These are phyloP conservation scores for Holtermannia corniformis DNA, from an alignment of 768 basidiomycete species.

Conservation along the genomic window DNA sequence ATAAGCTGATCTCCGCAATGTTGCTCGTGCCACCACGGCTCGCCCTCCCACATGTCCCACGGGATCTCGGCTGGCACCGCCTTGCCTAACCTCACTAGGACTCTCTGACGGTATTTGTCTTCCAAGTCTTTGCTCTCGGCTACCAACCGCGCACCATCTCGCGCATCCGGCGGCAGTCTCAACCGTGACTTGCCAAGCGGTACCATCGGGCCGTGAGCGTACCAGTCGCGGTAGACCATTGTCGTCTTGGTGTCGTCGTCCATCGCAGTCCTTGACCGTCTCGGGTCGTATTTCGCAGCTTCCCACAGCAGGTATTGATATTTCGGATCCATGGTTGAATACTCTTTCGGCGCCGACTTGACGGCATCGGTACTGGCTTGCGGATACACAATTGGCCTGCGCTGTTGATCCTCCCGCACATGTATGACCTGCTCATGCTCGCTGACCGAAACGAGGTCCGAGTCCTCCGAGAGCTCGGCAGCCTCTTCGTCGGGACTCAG, in stretches of 20 bases:
- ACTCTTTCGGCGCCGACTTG: too few species aligned
- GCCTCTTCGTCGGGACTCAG: neutral
- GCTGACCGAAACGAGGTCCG: neutral
- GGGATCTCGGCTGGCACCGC: constrained; percentile 9
- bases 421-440: too few species aligned
- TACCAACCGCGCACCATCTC: neutral
- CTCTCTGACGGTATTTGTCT: neutral
- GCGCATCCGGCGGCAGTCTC: neutral
- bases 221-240: neutral
- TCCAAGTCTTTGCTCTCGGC: neutral
- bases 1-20: constrained; percentile 6
- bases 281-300: neutral
- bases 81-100: neutral
- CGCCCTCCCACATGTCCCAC: constrained; percentile 34
- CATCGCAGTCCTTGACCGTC: neutral
- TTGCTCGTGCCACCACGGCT: constrained; percentile 31
- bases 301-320: neutral
- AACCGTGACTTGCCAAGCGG: neutral
- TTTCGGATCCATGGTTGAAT: neutral
- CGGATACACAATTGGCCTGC: too few species aligned
- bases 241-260: neutral
- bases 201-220: neutral
- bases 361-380: too few species aligned
- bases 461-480: neutral
- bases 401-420: too few species aligned